A percentile compares a stretch with the other conserved stretches of the same genome.
Conservation (phyloP, 345 rosid species). For the Syzygium aromaticum region DNA sequence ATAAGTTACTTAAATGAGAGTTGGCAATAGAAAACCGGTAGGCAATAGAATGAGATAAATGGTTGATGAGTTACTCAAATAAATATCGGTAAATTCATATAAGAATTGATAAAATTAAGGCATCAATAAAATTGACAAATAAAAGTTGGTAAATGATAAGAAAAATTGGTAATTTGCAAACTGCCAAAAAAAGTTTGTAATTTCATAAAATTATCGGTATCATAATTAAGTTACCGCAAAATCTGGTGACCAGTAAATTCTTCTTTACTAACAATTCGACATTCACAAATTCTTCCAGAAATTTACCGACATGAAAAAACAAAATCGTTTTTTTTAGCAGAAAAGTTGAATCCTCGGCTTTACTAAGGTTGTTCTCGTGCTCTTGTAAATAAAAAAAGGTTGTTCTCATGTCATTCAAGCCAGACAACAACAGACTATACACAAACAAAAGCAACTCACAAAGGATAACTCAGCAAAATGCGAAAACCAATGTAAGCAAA, state of each 20-base stretch:
- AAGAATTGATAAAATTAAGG: not conserved
- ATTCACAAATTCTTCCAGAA: not conserved
- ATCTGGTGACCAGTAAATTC: not conserved
- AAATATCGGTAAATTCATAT: fast-evolving
- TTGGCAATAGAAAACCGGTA: fast-evolving
- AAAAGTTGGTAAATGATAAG: not conserved
- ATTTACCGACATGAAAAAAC: not conserved
- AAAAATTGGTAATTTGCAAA: not conserved
- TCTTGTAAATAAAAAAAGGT: not conserved
- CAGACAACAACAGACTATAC: not conserved
- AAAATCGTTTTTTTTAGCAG: not conserved
- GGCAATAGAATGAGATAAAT: not conserved
- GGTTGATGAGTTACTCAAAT: not conserved
- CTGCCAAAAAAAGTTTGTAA: not conserved
- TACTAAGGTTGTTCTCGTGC: not conserved
- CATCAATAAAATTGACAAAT: not conserved
- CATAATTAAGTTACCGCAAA: not conserved
- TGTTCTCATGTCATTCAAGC: not conserved
- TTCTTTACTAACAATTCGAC: not conserved
- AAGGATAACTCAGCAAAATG: not conserved
- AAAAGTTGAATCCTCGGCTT: not conserved
- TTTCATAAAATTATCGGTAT: not conserved
- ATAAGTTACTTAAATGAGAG: not conserved
- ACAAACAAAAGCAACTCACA: not conserved
- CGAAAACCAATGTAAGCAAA: not conserved